Conservation (phyloP, 31 red algal genomes). For the Odonthalia washingtoniensis region DNA sequence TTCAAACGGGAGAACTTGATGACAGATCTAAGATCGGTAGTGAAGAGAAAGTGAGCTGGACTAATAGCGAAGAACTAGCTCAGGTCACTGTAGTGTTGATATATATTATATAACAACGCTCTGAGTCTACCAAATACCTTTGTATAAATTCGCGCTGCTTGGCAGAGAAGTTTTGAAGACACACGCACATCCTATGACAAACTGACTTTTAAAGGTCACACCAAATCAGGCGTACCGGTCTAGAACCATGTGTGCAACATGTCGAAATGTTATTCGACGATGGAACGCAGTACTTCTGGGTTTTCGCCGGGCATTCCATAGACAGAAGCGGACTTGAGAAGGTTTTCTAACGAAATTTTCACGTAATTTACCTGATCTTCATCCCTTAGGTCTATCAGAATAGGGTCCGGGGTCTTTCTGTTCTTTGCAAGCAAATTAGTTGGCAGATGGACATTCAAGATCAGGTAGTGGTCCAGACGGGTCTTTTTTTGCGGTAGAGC, state of each 20-base stretch:
- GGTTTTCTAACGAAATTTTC: not conserved
- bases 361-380: not conserved
- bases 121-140: not conserved
- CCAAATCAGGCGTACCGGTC: not conserved
- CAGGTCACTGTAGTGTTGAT: not conserved
- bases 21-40: not conserved
- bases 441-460: not conserved
- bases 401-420: not conserved
- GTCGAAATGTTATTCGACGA: not conserved
- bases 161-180: not conserved
- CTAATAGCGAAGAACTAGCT: not conserved
- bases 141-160: not conserved
- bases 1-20: not conserved
- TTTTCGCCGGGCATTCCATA: not conserved
- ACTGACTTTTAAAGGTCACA: not conserved
- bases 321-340: not conserved
- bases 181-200: not conserved
- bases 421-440: not conserved
- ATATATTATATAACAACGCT: not conserved
- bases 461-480: not conserved
- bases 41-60: not conserved
- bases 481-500: not conserved
- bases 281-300: not conserved
- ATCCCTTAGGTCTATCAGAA: not conserved
- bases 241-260: not conserved